Percentiles rank a stretch among this genome's conserved stretches.
phyloP scores from a whole-genome alignment of 2,329 filamentous ascomycete genomes.

The Endoconidiophora laricicola region DNA sequence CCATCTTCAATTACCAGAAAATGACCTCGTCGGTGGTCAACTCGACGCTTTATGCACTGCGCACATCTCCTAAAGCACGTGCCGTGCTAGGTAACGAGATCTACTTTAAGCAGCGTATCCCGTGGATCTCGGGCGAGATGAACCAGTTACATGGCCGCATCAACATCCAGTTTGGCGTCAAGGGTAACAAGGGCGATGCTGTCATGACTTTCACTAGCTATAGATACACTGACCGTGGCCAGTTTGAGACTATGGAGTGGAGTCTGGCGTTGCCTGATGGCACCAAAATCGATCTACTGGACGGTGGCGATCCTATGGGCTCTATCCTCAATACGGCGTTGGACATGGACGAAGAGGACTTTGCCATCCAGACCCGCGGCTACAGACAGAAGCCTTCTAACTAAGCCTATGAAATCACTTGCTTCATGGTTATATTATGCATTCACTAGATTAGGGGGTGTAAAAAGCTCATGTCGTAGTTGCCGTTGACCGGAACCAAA shows the following conservation, averaged over 20 bases:
- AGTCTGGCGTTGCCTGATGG: conserved; percentile 54
- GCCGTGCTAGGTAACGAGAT: conserved; percentile 72
- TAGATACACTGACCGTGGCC: conserved; percentile 40
- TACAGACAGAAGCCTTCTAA: conserved; percentile 30
- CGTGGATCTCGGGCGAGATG: conserved; percentile 74
- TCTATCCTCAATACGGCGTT: conserved; percentile 27
- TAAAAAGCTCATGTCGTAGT: no score
- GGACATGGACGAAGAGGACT: conserved; percentile 22
- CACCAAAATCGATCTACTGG: conserved; percentile 52
- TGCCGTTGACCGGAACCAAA: no score
- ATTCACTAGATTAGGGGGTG: no score
- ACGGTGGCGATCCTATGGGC: conserved; percentile 52
- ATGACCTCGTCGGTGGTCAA: conserved; percentile 72
- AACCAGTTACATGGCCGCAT: conserved; percentile 88
- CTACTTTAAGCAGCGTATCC: conserved; percentile 62
- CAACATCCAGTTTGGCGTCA: conserved; percentile 73
- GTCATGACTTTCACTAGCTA: conserved; percentile 68
- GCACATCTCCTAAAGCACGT: conserved; percentile 60
- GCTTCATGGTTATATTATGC: no score
- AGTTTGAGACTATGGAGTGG: conserved; percentile 86
- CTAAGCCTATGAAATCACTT: no score
- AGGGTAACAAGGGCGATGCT: conserved; percentile 54
- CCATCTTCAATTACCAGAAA: conserved; percentile 99
- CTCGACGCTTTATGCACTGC: conserved; percentile 79
- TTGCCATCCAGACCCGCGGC: conserved; percentile 27